Percentiles rank a stretch among this genome's conserved stretches.
phyloP scores from a whole-genome alignment of 495 filamentous ascomycete genomes.

The Neohortaea acidophila region DNA sequence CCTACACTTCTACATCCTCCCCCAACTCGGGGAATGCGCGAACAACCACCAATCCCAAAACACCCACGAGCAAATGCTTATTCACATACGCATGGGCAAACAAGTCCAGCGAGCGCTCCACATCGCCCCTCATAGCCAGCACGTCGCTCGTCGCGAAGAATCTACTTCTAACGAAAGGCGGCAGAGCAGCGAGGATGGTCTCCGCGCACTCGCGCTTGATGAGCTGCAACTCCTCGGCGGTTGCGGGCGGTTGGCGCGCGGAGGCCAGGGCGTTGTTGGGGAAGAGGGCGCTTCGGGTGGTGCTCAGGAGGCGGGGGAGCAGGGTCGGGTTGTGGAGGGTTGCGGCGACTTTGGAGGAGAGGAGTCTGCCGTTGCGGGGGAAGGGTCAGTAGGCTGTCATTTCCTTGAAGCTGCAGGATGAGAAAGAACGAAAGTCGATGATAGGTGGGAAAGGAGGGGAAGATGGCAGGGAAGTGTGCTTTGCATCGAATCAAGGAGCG shows the following conservation, averaged over 20 bases:
- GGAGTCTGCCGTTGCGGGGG: neutral
- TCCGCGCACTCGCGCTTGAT: conserved; percentile 44
- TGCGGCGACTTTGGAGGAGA: conserved; percentile 1
- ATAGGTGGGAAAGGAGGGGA: neutral
- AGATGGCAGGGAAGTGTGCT: too few species aligned
- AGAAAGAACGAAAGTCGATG: too few species aligned
- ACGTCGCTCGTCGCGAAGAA: conserved; percentile 39
- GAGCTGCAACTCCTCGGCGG: conserved; percentile 30
- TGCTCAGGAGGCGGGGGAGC: conserved; percentile 59
- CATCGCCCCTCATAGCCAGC: conserved; percentile 19
- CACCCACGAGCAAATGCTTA: conserved; percentile 66
- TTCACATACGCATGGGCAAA: conserved; percentile 76
- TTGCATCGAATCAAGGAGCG: too few species aligned
- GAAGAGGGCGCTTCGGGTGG: conserved; percentile 57
- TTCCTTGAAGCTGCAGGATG: too few species aligned
- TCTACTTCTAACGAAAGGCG: conserved; percentile 28
- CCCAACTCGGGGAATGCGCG: conserved; percentile 71
- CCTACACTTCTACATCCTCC: conserved; percentile 39
- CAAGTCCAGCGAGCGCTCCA: conserved; percentile 47
- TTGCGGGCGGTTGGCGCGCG: conserved; percentile 23
- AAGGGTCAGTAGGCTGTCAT: conserved; percentile 1
- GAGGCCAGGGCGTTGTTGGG: conserved; percentile 53
- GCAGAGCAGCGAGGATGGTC: conserved; percentile 36
- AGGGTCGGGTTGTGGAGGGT: conserved; percentile 30
- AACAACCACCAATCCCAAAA: conserved; percentile 63